A percentile compares a stretch with the other conserved stretches of the same genome.
phyloP scores from a whole-genome alignment of 73 alveolate genomes.

The Paramecium biaurelia region DNA sequence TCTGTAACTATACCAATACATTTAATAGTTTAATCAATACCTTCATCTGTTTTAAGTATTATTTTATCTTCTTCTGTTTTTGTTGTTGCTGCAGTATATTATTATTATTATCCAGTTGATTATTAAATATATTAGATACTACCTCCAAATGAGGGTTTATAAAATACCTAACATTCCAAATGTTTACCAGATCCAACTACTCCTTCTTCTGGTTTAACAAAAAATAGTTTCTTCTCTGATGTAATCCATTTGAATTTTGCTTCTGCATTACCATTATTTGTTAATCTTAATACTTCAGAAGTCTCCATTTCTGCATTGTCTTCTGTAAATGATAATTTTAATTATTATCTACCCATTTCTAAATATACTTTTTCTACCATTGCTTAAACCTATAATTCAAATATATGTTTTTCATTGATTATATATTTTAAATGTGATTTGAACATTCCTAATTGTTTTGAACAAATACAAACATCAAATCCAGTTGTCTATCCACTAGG shows the following conservation, averaged over 20 bases:
- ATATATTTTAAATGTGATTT: conserved; percentile 87
- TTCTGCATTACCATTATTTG: conserved; percentile 95
- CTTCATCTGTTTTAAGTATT: conserved; percentile 87
- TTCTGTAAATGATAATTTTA: conserved; percentile 88
- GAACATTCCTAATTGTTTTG: conserved; percentile 74
- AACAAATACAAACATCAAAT: conserved; percentile 84
- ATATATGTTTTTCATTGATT: conserved; percentile 89
- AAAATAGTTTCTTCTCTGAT: conserved; percentile 54
- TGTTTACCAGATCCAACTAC: conserved; percentile 19
- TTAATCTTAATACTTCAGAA: conserved; percentile 83
- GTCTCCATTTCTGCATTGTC: conserved; percentile 94
- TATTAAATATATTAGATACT: neutral
- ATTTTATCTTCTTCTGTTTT: conserved; percentile 84
- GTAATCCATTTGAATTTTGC: conserved; percentile 92
- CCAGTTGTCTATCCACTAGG: conserved; percentile 98
- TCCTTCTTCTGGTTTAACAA: conserved; percentile 57
- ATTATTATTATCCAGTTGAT: neutral
- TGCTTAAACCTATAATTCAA: conserved; percentile 89
- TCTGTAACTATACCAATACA: conserved; percentile 90
- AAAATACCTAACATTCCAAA: conserved; percentile 11
- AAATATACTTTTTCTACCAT: conserved; percentile 85
- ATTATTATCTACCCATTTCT: conserved; percentile 70
- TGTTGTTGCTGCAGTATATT: conserved; percentile 2
- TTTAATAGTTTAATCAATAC: conserved; percentile 83
- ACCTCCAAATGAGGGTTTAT: conserved; percentile 39